phyloP scores from a whole-genome alignment of 805 yeast genomes.

The Saturnispora mendoncae region DNA sequence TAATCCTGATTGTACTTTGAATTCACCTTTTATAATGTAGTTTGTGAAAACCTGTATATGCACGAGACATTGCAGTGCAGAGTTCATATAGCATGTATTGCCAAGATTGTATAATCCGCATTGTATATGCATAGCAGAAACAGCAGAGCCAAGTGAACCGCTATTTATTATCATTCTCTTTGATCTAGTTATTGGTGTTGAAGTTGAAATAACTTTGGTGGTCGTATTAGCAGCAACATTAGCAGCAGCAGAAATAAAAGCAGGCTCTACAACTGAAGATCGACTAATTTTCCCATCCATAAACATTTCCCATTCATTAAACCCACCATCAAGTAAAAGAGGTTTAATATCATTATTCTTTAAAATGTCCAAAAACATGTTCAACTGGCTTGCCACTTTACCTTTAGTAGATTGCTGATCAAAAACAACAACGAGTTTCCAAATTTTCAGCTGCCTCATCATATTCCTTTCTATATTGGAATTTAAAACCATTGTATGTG shows the following conservation, averaged over 20 bases:
- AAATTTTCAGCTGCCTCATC: constrained; percentile 46
- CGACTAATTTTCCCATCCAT: constrained; percentile 6
- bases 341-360: constrained; percentile 22
- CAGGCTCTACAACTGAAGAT: neutral
- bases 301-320: constrained; percentile 46
- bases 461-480: constrained; percentile 45
- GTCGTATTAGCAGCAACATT: too few relatives aligned
- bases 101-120: constrained; percentile 73
- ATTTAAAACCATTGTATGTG: constrained; percentile 45
- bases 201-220: too few relatives aligned
- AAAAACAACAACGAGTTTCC: constrained; percentile 58
- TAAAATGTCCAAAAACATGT: constrained; percentile 17
- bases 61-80: constrained; percentile 79
- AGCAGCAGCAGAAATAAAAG: too few relatives aligned
- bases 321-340: constrained; percentile 49
- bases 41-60: constrained; percentile 65
- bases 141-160: too few relatives aligned
- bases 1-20: too few relatives aligned
- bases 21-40: constrained; percentile 45
- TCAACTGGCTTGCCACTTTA: constrained; percentile 59
- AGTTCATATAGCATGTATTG: constrained; percentile 90
- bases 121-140: neutral
- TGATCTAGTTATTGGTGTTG: neutral
- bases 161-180: too few relatives aligned
- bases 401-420: constrained; percentile 51